Percentiles rank a stretch among this genome's conserved stretches.
phyloP scores from a whole-genome alignment of 148 eudicot species.

The Pharnaceum exiguum region DNA sequence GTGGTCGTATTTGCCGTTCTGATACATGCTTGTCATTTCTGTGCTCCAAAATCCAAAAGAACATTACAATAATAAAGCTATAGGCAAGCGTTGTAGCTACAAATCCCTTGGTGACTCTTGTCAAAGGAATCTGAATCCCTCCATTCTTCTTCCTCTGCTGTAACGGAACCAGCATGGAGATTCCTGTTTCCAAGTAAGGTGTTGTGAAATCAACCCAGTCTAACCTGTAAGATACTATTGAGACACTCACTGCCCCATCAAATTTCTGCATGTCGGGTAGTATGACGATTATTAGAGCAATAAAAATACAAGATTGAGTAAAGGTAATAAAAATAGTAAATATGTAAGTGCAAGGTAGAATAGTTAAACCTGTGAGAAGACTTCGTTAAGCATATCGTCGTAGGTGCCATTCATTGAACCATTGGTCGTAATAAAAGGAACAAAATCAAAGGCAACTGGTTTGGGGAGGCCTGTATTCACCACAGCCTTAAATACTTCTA shows the following conservation, averaged over 20 bases:
- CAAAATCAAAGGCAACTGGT: neutral
- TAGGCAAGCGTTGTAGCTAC: neutral
- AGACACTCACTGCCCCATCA: conserved; percentile 22
- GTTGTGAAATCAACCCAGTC: conserved; percentile 16
- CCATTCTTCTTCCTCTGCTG: neutral
- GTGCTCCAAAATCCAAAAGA: neutral
- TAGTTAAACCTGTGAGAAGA: conserved; percentile 11
- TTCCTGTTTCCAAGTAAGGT: conserved; percentile 14
- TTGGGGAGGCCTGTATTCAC: conserved; percentile 1
- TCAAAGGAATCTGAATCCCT: neutral
- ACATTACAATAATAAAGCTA: neutral
- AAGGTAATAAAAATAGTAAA: neutral
- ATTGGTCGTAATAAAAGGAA: conserved; percentile 11
- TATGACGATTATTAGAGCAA: neutral
- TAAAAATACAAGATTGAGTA: too few relatives aligned
- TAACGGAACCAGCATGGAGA: conserved; percentile 21
- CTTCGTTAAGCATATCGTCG: conserved; percentile 20
- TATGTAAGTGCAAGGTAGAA: too few relatives aligned
- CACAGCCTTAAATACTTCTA: conserved; percentile 22
- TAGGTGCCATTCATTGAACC: conserved; percentile 27
- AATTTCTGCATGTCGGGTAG: neutral
- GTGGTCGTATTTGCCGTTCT: too few relatives aligned
- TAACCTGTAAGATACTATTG: conserved; percentile 9
- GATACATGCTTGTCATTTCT: neutral
- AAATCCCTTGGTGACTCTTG: neutral